Percentiles rank a stretch among this genome's conserved stretches.
Conservation (phyloP, 208 protist genomes). For the Histomonas meleagridis region DNA sequence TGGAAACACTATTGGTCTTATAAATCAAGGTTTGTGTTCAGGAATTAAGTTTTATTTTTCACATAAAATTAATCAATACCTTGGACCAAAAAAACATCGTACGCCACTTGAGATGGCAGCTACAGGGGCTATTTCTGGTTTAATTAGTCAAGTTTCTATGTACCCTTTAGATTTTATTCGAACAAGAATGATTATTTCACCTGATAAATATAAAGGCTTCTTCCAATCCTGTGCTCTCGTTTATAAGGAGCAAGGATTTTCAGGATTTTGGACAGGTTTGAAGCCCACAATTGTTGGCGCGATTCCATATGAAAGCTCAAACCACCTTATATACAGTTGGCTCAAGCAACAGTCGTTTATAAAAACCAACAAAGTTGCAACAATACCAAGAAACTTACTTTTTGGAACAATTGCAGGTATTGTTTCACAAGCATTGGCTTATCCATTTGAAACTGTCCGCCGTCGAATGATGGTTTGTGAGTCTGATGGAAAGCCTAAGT, state of each 20-base stretch:
- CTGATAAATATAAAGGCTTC: background rate
- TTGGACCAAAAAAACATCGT: background rate
- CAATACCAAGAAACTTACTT: background rate
- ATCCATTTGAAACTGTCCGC: slow-evolving; percentile 3
- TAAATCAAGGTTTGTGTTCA: background rate
- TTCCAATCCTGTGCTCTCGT: background rate
- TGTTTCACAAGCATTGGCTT: background rate
- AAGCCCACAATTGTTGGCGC: background rate
- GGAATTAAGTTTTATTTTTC: background rate
- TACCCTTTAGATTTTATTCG: slow-evolving; percentile 10
- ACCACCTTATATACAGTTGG: background rate
- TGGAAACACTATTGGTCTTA: background rate
- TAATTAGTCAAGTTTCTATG: no score
- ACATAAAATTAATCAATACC: background rate
- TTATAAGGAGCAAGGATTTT: background rate
- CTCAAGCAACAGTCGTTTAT: background rate
- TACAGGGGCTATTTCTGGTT: background rate
- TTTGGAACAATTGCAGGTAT: background rate
- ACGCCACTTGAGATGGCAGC: background rate
- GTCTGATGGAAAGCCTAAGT: background rate
- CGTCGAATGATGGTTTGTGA: background rate
- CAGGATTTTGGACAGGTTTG: background rate
- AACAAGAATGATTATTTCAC: background rate
- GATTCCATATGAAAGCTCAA: background rate
- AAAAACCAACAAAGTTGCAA: background rate